Base-by-base conservation (phyloP, 78 protist genomes). In the Chrysochromulina tobinii region DNA sequence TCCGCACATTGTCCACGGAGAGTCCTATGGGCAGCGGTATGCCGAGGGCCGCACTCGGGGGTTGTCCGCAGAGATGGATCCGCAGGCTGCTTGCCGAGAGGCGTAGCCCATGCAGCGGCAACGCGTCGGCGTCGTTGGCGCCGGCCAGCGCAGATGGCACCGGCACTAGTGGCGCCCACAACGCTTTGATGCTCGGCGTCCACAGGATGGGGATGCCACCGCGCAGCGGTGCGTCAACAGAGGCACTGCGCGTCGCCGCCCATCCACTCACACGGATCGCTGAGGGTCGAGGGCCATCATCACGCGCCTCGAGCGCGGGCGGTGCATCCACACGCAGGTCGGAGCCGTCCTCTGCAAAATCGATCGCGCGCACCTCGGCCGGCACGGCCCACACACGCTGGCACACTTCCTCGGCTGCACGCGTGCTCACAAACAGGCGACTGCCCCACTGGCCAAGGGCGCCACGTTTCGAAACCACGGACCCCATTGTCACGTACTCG, bases 391-490 rank as follows among this genome's bases (percentile, higher is more conserved):
- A 81, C 48, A 81, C 67, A 23, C 20, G 53, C 15, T 1, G 54
- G 67, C 67, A 57, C 14, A 5, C 87, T 1, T 8, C 54, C 51
- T 57, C 67, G 6, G 87, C 87, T 2, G 2, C 87, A 7, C 38
- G 48, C 12, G 50, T 81, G 67, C 67, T 57, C 27, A 81, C 87
- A 50, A 20, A 57, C 87, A 81, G 87, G 27, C 21, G 55, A 3
- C n/a, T 1, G 23, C 87, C 87, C 87, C 87, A 81, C 87, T 81
- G 87, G 7, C 87, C 87, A 9, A 81, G 18, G 2, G 87, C 67
- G 4, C 87, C 87, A 0, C 87, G 87, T 50, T 81, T 81, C 53
- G 87, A 12, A 23, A 81, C 87, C 18, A 81, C 67, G 2, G 87
- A 3, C 2, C 87, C 87, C 87, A 81, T 81, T 5, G 53, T 21